phyloP scores from a whole-genome alignment of 305 asterid species.

The Euphrasia arctica region DNA sequence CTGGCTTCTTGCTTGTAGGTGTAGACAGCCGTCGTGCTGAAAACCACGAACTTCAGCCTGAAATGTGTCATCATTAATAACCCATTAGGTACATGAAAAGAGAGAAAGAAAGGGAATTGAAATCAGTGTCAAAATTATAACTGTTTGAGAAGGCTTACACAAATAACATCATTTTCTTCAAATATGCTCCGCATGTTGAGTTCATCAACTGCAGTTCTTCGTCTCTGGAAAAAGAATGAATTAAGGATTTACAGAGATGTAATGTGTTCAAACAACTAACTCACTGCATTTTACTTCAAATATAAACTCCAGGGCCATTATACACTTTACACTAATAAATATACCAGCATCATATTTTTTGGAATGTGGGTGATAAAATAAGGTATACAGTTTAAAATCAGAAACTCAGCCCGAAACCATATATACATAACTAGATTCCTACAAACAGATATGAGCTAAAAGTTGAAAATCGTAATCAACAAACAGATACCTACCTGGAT shows the following conservation, averaged over 20 bases:
- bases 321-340: conserved; percentile 1
- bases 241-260: not conserved
- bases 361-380: not conserved
- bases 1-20: conserved; percentile 90
- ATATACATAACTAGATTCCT: too few relatives aligned
- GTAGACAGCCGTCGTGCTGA: conserved; percentile 90
- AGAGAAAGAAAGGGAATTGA: conserved; percentile 10
- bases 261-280: not conserved
- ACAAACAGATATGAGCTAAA: too few relatives aligned
- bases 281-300: conserved; percentile 8
- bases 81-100: conserved; percentile 11
- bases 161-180: conserved; percentile 85
- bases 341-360: not conserved
- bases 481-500: conserved; percentile 55
- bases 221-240: conserved; percentile 50
- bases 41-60: conserved; percentile 96
- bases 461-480: not conserved
- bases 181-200: conserved; percentile 94
- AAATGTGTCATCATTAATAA: conserved; percentile 22
- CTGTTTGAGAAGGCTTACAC: conserved; percentile 50
- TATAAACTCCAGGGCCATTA: conserved; percentile 1
- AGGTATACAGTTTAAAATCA: not conserved
- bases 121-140: conserved; percentile 16
- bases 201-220: conserved; percentile 91
- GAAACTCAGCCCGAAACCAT: not conserved